Evolutionary conservation across 2,329 filamentous ascomycete genomes (phyloP).

Genomic region (Aspergillus neotritici): DNA sequence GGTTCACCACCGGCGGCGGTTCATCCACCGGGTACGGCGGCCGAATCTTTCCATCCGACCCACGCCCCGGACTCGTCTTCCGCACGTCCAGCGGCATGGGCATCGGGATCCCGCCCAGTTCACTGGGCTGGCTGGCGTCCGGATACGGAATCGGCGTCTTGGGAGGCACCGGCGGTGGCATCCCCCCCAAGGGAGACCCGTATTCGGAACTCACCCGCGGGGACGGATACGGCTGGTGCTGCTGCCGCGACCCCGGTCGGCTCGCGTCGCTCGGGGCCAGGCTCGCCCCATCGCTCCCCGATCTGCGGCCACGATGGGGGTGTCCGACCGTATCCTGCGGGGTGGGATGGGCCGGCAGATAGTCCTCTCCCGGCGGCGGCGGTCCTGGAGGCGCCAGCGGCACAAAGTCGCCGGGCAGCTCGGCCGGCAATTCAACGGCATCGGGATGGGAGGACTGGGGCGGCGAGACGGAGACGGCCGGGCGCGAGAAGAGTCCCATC

Average conservation of each 20-base stretch:
- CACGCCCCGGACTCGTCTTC: constrained; percentile 7
- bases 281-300: constrained; percentile 22
- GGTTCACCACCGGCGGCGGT: constrained; percentile 76
- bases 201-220: constrained; percentile 35
- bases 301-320: constrained; percentile 23
- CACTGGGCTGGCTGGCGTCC: constrained; percentile 19
- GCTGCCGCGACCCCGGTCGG: constrained; percentile 25
- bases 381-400: constrained; percentile 19
- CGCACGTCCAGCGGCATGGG: constrained; percentile 30
- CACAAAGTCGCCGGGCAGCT: constrained; percentile 38
- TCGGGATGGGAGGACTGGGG: constrained; percentile 42
- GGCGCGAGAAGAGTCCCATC: constrained; percentile 14
- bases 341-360: constrained; percentile 24
- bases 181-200: constrained; percentile 15
- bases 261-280: constrained; percentile 35
- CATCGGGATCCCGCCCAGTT: constrained; percentile 29
- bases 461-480: constrained; percentile 19
- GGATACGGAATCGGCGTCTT: constrained; percentile 66
- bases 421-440: constrained; percentile 57
- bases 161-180: constrained; percentile 66
- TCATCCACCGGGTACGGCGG: constrained; percentile 79
- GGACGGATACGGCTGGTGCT: constrained; percentile 18
- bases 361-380: constrained; percentile 25
- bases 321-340: constrained; percentile 22
- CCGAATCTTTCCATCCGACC: constrained; percentile 20